Conservation (phyloP, 371 early-diverging fungal genomes). For the Apophysomyces variabilis region DNA sequence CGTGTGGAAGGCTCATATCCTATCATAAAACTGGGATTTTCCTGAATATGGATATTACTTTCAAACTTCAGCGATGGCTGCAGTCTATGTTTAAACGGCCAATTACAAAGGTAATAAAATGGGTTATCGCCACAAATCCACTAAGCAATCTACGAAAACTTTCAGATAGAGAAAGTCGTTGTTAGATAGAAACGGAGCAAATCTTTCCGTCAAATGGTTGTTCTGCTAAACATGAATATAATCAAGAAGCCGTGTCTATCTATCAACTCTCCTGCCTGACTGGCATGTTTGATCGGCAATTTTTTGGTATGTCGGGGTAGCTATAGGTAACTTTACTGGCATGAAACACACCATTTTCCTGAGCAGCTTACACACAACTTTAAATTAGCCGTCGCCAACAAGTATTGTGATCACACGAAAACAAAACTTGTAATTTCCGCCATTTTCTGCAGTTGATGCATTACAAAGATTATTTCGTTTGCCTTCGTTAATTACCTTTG, state of each 20-base stretch:
- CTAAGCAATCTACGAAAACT: background rate
- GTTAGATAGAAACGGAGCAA: background rate
- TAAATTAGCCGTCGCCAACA: slow-evolving; percentile 8
- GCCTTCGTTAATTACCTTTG: background rate
- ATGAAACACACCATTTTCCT: slow-evolving; percentile 5
- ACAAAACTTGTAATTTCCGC: background rate
- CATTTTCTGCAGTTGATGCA: background rate
- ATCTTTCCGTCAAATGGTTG: background rate
- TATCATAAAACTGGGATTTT: too few relatives aligned
- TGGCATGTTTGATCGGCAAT: slow-evolving; percentile 6
- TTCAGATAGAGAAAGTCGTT: background rate
- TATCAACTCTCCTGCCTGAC: background rate
- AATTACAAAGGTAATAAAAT: too few relatives aligned
- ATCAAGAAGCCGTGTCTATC: background rate
- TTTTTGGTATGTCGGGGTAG: background rate
- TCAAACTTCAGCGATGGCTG: background rate
- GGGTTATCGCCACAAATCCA: too few relatives aligned
- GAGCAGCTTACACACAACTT: slow-evolving; percentile 1
- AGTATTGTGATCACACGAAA: slow-evolving; percentile 3
- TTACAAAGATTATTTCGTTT: background rate
- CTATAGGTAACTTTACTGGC: background rate
- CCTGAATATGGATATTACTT: background rate
- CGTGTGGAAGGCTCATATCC: too few relatives aligned
- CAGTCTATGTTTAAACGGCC: background rate
- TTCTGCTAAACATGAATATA: background rate